A percentile compares a stretch with the other conserved stretches of the same genome.
Evolutionary conservation across 371 early-diverging fungal species (phyloP).

Genomic region (Umbelopsis sp.): DNA sequence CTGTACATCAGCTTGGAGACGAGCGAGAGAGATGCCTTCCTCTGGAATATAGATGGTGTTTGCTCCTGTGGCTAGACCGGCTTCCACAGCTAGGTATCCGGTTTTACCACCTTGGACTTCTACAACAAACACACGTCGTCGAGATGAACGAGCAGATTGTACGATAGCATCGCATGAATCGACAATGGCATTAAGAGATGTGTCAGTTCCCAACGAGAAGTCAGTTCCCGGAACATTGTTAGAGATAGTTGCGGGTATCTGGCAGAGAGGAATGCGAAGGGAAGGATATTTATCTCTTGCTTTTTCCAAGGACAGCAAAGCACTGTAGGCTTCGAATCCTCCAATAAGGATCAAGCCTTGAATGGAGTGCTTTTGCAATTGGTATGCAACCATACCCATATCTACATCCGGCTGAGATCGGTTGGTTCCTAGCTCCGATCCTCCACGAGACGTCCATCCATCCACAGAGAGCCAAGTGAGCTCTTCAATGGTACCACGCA

Average conservation of each 20-base stretch:
- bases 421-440: conserved; percentile 96
- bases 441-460: conserved; percentile 92
- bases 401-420: conserved; percentile 81
- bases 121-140: conserved; percentile 95
- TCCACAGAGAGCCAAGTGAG: conserved; percentile 87
- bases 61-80: conserved; percentile 93
- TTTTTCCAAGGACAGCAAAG: conserved; percentile 72
- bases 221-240: conserved; percentile 99
- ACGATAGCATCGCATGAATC: conserved; percentile 94
- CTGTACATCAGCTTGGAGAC: conserved; percentile 82
- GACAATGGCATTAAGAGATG: conserved; percentile 96
- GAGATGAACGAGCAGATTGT: conserved; percentile 87
- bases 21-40: conserved; percentile 82
- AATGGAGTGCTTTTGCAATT: conserved; percentile 89
- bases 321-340: conserved; percentile 93
- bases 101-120: conserved; percentile 98
- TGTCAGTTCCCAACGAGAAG: conserved; percentile 96
- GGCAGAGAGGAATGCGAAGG: conserved; percentile 92
- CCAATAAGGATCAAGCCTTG: conserved; percentile 93
- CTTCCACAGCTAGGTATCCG: conserved; percentile 94
- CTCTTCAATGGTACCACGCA: conserved; percentile 76
- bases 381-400: conserved; percentile 87
- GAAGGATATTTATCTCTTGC: conserved; percentile 81
- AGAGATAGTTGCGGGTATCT: conserved; percentile 96
- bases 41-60: conserved; percentile 96